Evolutionary conservation across 371 early-diverging fungal species (phyloP).

Genomic region (Circinella minor): DNA sequence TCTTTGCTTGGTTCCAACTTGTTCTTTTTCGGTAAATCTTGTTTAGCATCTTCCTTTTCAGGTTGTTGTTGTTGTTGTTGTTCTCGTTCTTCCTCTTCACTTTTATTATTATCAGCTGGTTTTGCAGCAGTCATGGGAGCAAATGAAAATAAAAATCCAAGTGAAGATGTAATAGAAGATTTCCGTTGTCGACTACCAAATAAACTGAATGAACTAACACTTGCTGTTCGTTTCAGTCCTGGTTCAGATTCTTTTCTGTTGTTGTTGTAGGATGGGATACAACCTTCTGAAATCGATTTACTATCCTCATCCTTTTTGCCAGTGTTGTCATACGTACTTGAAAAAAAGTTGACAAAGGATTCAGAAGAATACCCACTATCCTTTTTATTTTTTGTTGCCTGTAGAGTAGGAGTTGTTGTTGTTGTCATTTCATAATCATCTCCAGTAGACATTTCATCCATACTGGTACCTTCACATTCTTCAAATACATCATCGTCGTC

Average conservation of each 20-base stretch:
- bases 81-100: background rate
- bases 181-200: slow-evolving; percentile 21
- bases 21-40: background rate
- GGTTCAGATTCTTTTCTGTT: background rate
- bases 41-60: background rate
- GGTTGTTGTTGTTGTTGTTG: background rate
- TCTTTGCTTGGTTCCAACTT: background rate
- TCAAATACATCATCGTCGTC: slow-evolving; percentile 11
- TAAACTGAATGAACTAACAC: slow-evolving; percentile 18
- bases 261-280: background rate
- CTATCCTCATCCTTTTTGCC: slow-evolving; percentile 1
- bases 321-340: background rate
- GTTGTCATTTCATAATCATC: background rate
- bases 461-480: slow-evolving; percentile 11
- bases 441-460: slow-evolving; percentile 4
- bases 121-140: slow-evolving; percentile 20
- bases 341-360: slow-evolving; percentile 23
- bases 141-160: slow-evolving; percentile 17
- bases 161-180: slow-evolving; percentile 25
- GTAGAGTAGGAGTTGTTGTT: background rate
- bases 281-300: slow-evolving; percentile 17
- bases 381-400: slow-evolving; percentile 32
- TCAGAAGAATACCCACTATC: slow-evolving; percentile 49
- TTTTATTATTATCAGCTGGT: background rate
- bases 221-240: slow-evolving; percentile 17